phyloP scores from a whole-genome alignment of 2,329 filamentous ascomycete genomes.

The Colletotrichum sp. region DNA sequence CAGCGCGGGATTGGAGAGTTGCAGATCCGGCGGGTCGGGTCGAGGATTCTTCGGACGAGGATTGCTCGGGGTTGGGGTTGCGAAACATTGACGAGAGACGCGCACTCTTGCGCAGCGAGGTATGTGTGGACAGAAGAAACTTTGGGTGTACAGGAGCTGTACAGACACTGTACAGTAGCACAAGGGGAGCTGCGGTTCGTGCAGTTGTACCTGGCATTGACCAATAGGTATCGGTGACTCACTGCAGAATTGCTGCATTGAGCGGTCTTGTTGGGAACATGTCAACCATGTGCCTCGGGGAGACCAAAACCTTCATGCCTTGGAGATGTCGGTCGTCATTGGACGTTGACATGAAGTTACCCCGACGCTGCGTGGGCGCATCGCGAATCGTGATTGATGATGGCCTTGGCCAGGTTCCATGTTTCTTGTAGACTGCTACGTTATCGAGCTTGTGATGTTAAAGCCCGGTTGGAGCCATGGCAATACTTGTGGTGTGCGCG shows the following conservation, averaged over 20 bases:
- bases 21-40: constrained; percentile 26
- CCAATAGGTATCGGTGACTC: neutral
- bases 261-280: neutral
- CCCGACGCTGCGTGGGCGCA: neutral
- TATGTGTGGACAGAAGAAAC: neutral
- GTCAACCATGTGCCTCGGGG: neutral
- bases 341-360: neutral
- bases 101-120: neutral
- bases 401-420: neutral
- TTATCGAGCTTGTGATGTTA: neutral
- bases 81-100: neutral
- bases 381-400: neutral
- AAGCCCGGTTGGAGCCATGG: neutral
- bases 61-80: constrained; percentile 8
- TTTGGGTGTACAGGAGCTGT: neutral
- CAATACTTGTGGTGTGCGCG: neutral
- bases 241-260: neutral
- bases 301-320: neutral
- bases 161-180: neutral
- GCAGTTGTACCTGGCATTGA: neutral
- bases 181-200: neutral
- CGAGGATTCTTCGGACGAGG: constrained; percentile 20
- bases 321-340: neutral
- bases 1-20: neutral
- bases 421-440: neutral